Percentiles rank a stretch among this genome's conserved stretches.
phyloP scores from a whole-genome alignment of 1,139 yeast genomes.

The Suhomyces coccinellae region DNA sequence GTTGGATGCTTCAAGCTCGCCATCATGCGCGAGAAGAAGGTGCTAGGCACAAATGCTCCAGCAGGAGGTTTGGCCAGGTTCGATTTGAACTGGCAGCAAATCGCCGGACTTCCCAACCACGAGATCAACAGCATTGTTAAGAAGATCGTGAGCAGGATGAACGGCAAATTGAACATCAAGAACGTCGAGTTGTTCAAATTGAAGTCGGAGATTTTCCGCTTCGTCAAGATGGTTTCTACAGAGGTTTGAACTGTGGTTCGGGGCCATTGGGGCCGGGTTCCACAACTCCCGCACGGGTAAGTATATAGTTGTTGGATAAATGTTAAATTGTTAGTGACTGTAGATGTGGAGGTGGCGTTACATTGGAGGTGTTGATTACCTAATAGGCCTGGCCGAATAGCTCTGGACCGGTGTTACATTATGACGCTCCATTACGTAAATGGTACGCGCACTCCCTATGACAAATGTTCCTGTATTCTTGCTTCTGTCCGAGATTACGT shows the following conservation, averaged over 20 bases:
- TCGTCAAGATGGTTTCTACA: slow-evolving; percentile 45
- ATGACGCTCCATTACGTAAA: background rate
- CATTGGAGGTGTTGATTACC: no score
- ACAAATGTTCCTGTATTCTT: no score
- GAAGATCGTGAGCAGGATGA: slow-evolving; percentile 42
- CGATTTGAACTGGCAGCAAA: slow-evolving; percentile 30
- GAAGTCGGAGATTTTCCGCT: slow-evolving; percentile 44
- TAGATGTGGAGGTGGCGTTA: no score
- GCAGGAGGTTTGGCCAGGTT: slow-evolving; percentile 1
- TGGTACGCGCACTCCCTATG: no score
- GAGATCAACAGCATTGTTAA: slow-evolving; percentile 41
- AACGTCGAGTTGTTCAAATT: slow-evolving; percentile 39
- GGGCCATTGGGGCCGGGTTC: background rate
- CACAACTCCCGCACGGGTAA: slow-evolving; percentile 1
- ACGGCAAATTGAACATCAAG: slow-evolving; percentile 45
- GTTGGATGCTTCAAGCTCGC: slow-evolving; percentile 48
- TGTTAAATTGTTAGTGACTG: background rate
- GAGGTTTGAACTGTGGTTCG: slow-evolving; percentile 20
- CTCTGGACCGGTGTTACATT: no score
- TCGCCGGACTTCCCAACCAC: slow-evolving; percentile 41
- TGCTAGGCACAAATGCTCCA: slow-evolving; percentile 9
- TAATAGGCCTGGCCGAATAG: no score
- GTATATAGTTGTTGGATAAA: slow-evolving; percentile 6
- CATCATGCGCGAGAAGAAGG: slow-evolving; percentile 32
- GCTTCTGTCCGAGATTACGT: background rate